Conservation (phyloP, 345 rosid genomes). For the Hibiscus trionum region DNA sequence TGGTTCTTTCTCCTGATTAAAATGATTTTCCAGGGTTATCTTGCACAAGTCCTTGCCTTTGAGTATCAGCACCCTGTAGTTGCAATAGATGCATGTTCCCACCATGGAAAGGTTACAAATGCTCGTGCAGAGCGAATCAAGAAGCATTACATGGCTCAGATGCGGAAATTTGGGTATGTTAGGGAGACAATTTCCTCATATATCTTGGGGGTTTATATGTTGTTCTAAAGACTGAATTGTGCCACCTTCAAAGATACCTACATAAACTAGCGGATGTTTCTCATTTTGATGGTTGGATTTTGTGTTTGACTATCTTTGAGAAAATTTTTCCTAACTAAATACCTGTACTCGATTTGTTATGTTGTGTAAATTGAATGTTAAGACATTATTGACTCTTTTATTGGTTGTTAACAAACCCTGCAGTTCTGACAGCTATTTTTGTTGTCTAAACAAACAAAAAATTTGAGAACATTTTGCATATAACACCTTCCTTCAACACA, state of each 20-base stretch:
- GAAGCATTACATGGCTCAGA: conserved; percentile 68
- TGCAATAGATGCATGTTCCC: conserved; percentile 84
- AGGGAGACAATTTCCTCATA: background rate
- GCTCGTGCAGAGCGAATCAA: conserved; percentile 79
- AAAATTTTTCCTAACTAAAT: background rate
- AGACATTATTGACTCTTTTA: background rate
- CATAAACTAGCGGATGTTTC: background rate
- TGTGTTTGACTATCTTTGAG: background rate
- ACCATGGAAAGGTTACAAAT: conserved; percentile 71
- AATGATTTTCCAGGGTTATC: conserved; percentile 57
- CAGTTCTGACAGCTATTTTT: background rate
- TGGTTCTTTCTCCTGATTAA: background rate
- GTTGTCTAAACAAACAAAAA: background rate
- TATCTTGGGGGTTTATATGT: background rate
- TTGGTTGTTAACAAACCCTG: background rate
- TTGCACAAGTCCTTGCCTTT: conserved; percentile 57
- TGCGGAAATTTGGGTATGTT: conserved; percentile 59
- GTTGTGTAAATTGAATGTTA: background rate
- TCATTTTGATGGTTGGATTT: background rate
- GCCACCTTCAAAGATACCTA: background rate
- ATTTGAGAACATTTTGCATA: background rate
- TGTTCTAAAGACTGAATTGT: background rate
- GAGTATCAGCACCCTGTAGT: conserved; percentile 51
- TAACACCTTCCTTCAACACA: too few species aligned
- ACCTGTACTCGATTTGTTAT: background rate